A percentile compares a stretch with the other conserved stretches of the same genome.
Evolutionary conservation across 75 land plant genomes (phyloP).

Genomic region (Picea glauca): DNA sequence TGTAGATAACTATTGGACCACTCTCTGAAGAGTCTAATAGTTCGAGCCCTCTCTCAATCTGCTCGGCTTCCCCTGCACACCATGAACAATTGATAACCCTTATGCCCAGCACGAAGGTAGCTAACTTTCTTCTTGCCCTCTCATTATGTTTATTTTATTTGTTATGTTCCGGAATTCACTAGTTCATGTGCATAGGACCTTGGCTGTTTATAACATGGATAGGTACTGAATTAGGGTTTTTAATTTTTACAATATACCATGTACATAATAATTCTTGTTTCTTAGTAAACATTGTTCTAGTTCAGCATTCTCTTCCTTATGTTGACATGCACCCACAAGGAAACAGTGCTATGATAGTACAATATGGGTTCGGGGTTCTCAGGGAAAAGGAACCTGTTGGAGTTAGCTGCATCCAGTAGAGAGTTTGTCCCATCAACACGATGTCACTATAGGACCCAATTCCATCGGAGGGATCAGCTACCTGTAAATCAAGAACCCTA

Average conservation of each 20-base stretch:
- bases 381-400: background rate
- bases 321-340: background rate
- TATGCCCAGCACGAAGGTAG: background rate
- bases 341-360: background rate
- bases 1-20: background rate
- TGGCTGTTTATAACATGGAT: background rate
- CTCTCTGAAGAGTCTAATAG: background rate
- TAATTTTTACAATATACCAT: background rate
- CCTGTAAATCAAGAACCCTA: background rate
- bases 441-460: background rate
- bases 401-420: no score
- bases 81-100: background rate
- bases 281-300: background rate
- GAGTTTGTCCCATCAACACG: background rate
- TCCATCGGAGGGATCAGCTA: background rate
- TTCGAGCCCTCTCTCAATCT: background rate
- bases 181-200: background rate
- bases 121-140: background rate
- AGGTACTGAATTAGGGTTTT: background rate
- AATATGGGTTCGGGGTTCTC: background rate
- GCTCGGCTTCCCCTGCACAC: background rate
- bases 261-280: background rate
- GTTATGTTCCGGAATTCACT: background rate
- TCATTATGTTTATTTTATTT: background rate
- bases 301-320: background rate